Percentiles rank a stretch among this genome's conserved stretches.
Conservation (phyloP, 441 rosid species). For the Theobroma grandiflorum region DNA sequence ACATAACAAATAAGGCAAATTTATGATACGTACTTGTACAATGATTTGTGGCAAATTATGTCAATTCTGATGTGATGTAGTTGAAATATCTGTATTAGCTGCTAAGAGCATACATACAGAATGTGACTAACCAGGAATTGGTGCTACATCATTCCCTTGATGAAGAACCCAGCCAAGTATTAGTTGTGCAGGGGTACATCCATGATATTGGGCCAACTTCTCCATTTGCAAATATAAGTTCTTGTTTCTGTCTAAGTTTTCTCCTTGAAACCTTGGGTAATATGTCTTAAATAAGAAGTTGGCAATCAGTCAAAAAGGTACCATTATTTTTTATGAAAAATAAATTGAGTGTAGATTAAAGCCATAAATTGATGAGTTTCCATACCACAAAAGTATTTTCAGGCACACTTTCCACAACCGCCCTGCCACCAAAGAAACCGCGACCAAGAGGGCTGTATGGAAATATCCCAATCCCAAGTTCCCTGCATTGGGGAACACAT, state of each 20-base stretch:
- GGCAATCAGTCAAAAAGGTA: neutral
- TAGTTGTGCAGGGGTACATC: slow-evolving; percentile 39
- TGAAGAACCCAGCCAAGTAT: slow-evolving; percentile 45
- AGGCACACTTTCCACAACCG: slow-evolving; percentile 35
- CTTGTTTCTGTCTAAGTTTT: slow-evolving; percentile 40
- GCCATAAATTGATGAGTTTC: neutral
- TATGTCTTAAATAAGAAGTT: neutral
- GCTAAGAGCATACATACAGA: neutral
- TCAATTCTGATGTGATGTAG: neutral
- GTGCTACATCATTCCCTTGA: slow-evolving; percentile 47
- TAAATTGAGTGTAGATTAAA: neutral
- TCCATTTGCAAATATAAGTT: slow-evolving; percentile 31
- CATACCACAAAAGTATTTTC: slow-evolving; percentile 35
- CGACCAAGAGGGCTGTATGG: slow-evolving; percentile 51
- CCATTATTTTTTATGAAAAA: neutral
- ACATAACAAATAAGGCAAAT: neutral
- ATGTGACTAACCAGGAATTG: slow-evolving; percentile 40
- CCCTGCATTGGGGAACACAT: slow-evolving; percentile 27
- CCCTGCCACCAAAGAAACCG: slow-evolving; percentile 55
- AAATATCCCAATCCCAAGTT: slow-evolving; percentile 51
- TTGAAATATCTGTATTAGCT: neutral
- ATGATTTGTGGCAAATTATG: neutral
- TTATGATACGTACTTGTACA: neutral
- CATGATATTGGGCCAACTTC: slow-evolving; percentile 35
- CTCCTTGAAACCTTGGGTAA: slow-evolving; percentile 23